Evolutionary conservation across 2,329 filamentous ascomycete genomes (phyloP), one percentile per base, ranked within the genome.

Genomic region (Talaromyces sp.): DNA sequence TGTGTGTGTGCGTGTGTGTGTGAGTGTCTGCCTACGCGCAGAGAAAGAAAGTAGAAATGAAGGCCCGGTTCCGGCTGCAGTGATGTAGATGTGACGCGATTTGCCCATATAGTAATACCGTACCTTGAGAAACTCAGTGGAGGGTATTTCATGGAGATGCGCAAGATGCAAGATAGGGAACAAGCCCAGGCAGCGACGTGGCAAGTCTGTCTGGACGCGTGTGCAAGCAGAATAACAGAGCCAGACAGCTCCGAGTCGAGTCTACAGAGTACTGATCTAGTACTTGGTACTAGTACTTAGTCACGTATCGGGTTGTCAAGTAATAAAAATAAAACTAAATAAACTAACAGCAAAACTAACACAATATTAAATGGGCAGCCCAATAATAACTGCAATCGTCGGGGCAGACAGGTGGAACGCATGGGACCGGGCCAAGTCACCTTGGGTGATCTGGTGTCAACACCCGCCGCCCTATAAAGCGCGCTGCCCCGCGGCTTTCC

Each of bases 381-480:
- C 21, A 49, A 35, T 26, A 26, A 31, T 2, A 17, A 11, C 11
- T 21, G 8, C 19, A 19, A 57, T 35, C 29, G 55, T 27, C 26
- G 41, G 27, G 27, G 52, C 21, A 27, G n/a, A n/a, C n/a, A 14
- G 11, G 14, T 3, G 31, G 17, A 26, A 52, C 32, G 46, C 57
- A 59, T 27, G 32, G 51, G 41, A 27, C 43, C 35, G 32, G 55
- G 21, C 52, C 41, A 55, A 49, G 55, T 32, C 35, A 55, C 38
- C 5, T 41, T 19, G 26, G 58, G 69, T 77, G 75, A 77, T 77
- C 75, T 67, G 70, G 73, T 70, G 72, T 73, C 73, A 75, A 75
- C 72, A 71, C 68, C 70, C 64, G 71, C 68, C 66, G 69, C 73
- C 69, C 73, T 75, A 75, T 76, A 76, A 76, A 76, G 70, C 69